A percentile compares a stretch with the other conserved stretches of the same genome.
Evolutionary conservation across 371 early-diverging fungal species (phyloP).

Genomic region (Mucor sp.): DNA sequence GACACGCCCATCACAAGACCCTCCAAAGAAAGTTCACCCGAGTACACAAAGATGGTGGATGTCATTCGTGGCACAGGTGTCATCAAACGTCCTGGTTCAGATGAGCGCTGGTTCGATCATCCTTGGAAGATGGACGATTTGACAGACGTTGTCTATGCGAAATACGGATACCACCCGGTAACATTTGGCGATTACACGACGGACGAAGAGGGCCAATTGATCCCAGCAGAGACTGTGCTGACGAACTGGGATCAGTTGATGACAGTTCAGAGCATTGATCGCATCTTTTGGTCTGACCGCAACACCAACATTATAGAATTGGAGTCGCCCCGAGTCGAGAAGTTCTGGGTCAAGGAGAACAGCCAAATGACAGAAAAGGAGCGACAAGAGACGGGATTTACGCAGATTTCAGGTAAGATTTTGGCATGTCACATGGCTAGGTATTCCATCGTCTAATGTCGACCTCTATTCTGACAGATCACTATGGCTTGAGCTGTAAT

Average conservation of each 20-base stretch:
- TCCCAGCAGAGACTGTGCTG: slow-evolving; percentile 63
- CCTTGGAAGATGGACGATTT: slow-evolving; percentile 31
- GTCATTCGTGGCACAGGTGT: slow-evolving; percentile 61
- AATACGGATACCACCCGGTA: slow-evolving; percentile 70
- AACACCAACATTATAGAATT: neutral
- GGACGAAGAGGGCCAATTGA: slow-evolving; percentile 35
- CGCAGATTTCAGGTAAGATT: slow-evolving; percentile 51
- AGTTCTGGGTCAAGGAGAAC: slow-evolving; percentile 44
- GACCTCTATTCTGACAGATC: slow-evolving; percentile 27
- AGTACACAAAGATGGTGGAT: slow-evolving; percentile 67
- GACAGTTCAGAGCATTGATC: slow-evolving; percentile 71
- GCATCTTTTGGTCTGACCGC: slow-evolving; percentile 52
- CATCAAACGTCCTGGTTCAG: slow-evolving; percentile 1
- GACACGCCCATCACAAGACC: slow-evolving; percentile 33
- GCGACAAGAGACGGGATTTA: slow-evolving; percentile 22
- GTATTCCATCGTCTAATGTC: no score
- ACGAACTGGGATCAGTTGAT: slow-evolving; percentile 55
- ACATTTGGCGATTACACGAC: slow-evolving; percentile 70
- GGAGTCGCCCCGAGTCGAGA: slow-evolving; percentile 24
- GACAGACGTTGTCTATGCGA: slow-evolving; percentile 56
- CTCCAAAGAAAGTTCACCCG: slow-evolving; percentile 43
- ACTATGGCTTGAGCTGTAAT: slow-evolving; percentile 46
- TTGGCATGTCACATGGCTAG: no score
- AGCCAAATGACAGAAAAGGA: slow-evolving; percentile 19
- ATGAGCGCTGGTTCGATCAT: slow-evolving; percentile 23